Evolutionary conservation across 2,329 filamentous ascomycete genomes (phyloP).

Genomic region (Aspergillaceae sp.): DNA sequence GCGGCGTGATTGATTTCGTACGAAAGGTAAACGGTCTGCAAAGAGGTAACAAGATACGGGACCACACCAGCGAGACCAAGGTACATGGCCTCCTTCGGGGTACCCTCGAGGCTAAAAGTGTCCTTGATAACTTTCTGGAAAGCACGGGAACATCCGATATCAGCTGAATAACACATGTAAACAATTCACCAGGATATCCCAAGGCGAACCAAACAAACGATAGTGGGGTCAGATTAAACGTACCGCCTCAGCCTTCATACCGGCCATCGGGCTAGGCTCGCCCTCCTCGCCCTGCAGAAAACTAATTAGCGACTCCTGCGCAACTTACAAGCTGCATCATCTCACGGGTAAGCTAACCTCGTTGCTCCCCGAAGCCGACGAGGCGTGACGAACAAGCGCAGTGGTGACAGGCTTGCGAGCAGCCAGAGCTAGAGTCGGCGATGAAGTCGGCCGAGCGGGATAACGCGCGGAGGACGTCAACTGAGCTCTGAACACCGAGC

Average conservation of each 20-base stretch:
- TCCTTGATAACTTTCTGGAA: conserved; percentile 56
- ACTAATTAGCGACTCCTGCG: conserved; percentile 42
- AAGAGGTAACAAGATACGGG: conserved; percentile 76
- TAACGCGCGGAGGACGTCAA: conserved; percentile 36
- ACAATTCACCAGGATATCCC: no score
- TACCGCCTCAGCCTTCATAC: conserved; percentile 52
- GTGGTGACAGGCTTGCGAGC: conserved; percentile 39
- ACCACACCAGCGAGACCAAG: conserved; percentile 70
- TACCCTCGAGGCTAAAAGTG: conserved; percentile 55
- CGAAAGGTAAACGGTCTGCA: conserved; percentile 71
- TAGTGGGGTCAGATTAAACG: conserved; percentile 16
- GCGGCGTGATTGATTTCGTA: conserved; percentile 70
- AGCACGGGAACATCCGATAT: no score
- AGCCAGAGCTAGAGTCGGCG: conserved; percentile 35
- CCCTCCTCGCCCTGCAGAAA: conserved; percentile 34
- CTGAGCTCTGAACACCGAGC: conserved; percentile 36
- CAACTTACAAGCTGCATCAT: neutral
- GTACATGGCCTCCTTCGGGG: conserved; percentile 59
- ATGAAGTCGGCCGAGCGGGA: conserved; percentile 27
- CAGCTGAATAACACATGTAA: no score
- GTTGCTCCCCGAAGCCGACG: conserved; percentile 13
- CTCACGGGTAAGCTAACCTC: conserved; percentile 38
- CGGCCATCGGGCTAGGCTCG: conserved; percentile 44
- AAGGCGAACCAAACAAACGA: no score
- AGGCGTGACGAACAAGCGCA: conserved; percentile 42